A percentile compares a stretch with the other conserved stretches of the same genome.
phyloP scores from a whole-genome alignment of 352 stramenopile genomes.

The Thraustotheca clavata region DNA sequence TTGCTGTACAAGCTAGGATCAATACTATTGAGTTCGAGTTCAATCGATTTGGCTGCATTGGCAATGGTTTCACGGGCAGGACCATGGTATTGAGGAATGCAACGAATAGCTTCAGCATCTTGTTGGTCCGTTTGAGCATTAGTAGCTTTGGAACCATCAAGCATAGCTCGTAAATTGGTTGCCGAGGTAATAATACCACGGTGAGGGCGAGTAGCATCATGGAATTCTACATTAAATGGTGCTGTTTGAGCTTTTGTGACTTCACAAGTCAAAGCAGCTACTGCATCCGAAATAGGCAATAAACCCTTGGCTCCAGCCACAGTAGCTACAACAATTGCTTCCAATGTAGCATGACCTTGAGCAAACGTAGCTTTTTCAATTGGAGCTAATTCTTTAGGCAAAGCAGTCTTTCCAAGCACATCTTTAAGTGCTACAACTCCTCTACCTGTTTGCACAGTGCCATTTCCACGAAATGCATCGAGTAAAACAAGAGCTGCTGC shows the following conservation, averaged over 20 bases:
- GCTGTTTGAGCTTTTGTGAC: constrained; percentile 43
- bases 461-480: constrained; percentile 28
- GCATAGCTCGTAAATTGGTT: constrained; percentile 74
- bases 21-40: constrained; percentile 59
- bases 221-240: constrained; percentile 78
- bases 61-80: constrained; percentile 59
- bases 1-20: constrained; percentile 10
- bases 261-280: constrained; percentile 81
- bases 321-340: constrained; percentile 44
- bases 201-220: constrained; percentile 72
- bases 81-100: constrained; percentile 79
- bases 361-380: constrained; percentile 33
- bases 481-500: constrained; percentile 26
- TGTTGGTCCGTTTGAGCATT: constrained; percentile 32
- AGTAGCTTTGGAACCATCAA: constrained; percentile 78
- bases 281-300: constrained; percentile 55
- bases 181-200: constrained; percentile 81
- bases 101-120: constrained; percentile 28
- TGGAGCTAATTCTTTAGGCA: constrained; percentile 33
- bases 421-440: constrained; percentile 22
- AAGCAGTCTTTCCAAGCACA: constrained; percentile 7
- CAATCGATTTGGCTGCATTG: constrained; percentile 55
- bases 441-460: constrained; percentile 18
- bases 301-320: constrained; percentile 57
- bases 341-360: constrained; percentile 31